Percentiles rank a stretch among this genome's conserved stretches.
These are phyloP conservation scores for Raddia guianensis DNA, from an alignment of 176 grass and related monocot genomes.

Conservation along the genomic window DNA sequence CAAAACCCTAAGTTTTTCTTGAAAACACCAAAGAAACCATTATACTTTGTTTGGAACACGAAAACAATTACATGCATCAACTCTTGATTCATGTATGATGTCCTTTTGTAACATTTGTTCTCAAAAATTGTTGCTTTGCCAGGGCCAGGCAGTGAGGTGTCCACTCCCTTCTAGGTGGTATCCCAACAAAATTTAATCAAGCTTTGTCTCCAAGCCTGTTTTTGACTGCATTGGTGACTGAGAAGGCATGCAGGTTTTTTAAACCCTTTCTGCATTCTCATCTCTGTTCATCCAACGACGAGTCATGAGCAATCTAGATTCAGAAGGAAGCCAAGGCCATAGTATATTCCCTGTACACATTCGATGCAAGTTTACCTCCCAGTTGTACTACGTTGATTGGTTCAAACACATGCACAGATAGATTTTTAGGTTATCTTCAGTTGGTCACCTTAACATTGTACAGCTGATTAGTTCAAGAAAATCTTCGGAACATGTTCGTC, in stretches of 20 bases:
- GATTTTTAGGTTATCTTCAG: slow-evolving; percentile 35
- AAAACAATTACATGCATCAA: background rate
- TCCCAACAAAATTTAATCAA: slow-evolving; percentile 55
- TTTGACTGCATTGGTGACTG: slow-evolving; percentile 77
- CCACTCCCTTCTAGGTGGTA: slow-evolving; percentile 57
- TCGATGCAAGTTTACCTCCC: slow-evolving; percentile 34
- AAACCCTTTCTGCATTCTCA: slow-evolving; percentile 38
- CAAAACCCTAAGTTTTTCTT: no score
- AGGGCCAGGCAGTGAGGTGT: slow-evolving; percentile 44
- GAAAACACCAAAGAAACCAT: no score
- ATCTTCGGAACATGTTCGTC: slow-evolving; percentile 23
- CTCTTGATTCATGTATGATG: background rate
- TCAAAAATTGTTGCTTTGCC: slow-evolving; percentile 8
- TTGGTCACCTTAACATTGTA: slow-evolving; percentile 31
- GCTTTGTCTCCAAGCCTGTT: slow-evolving; percentile 64
- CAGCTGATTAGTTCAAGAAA: slow-evolving; percentile 45
- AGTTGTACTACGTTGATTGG: slow-evolving; percentile 22
- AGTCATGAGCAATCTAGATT: slow-evolving; percentile 39
- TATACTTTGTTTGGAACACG: background rate
- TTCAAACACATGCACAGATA: slow-evolving; percentile 22
- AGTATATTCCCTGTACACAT: slow-evolving; percentile 44
- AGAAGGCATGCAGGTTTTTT: slow-evolving; percentile 46
- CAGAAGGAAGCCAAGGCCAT: slow-evolving; percentile 42
- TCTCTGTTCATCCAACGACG: slow-evolving; percentile 44
- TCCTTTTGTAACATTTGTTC: background rate